Conservation (phyloP, 495 filamentous ascomycete species). For the Daldinia vernicosa region DNA sequence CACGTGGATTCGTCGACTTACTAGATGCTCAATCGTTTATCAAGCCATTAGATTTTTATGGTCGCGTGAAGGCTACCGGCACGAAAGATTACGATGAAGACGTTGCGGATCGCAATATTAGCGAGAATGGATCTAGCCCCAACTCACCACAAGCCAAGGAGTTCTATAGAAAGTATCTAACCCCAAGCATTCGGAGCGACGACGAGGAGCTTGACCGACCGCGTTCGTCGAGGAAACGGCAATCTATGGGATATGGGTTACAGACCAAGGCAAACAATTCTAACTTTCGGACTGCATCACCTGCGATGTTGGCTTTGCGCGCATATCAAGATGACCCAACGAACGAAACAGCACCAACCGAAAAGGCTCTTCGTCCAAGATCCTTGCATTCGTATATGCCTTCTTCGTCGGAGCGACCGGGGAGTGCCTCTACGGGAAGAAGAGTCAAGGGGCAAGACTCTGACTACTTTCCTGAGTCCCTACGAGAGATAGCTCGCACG, state of each 20-base stretch:
- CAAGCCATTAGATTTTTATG: slow-evolving; percentile 54
- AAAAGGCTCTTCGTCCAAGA: slow-evolving; percentile 33
- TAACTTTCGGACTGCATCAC: slow-evolving; percentile 25
- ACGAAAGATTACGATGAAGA: slow-evolving; percentile 63
- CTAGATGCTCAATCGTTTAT: slow-evolving; percentile 62
- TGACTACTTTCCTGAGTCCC: slow-evolving; percentile 34
- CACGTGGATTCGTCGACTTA: slow-evolving; percentile 54
- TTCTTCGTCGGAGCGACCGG: slow-evolving; percentile 16
- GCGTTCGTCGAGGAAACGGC: slow-evolving; percentile 27
- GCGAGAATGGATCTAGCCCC: slow-evolving; percentile 46
- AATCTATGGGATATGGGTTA: slow-evolving; percentile 38
- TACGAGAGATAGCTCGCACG: slow-evolving; percentile 30
- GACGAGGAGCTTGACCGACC: slow-evolving; percentile 19
- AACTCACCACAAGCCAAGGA: slow-evolving; percentile 45
- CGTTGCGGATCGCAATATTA: slow-evolving; percentile 63
- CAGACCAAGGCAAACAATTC: slow-evolving; percentile 38
- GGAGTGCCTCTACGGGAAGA: slow-evolving; percentile 17
- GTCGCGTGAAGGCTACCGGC: slow-evolving; percentile 57
- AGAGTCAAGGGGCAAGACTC: slow-evolving; percentile 2
- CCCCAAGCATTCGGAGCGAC: slow-evolving; percentile 1
- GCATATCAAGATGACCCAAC: slow-evolving; percentile 13
- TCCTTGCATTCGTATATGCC: slow-evolving; percentile 39
- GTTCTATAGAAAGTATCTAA: slow-evolving; percentile 41
- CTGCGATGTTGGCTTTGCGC: slow-evolving; percentile 25
- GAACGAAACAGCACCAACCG: neutral